Base-by-base conservation (phyloP, 352 stramenopile species). In the Globisporangium abappressorium region DNA sequence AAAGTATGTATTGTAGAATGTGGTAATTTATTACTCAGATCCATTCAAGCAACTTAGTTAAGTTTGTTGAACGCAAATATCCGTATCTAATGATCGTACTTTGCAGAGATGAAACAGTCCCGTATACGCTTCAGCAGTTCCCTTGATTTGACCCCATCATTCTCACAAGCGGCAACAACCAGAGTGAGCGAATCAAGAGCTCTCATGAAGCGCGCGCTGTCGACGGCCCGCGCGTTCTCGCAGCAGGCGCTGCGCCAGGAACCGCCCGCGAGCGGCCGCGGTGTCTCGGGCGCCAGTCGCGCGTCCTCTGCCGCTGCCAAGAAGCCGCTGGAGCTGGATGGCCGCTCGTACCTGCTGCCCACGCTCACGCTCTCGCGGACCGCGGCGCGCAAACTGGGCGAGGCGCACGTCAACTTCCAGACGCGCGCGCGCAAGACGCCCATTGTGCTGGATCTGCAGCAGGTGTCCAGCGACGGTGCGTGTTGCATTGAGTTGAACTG, bases 381-480 rank as follows among this genome's bases (percentile, higher is more conserved):
- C 8, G 70, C 69, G 5, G 51, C 68, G 7, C 38, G 65, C 26
- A 76, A 66, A n/a, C 59, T 64, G 6, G 36, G 60, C 33, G 76
- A 79, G 46, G 73, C 71, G 49, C 73, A 76, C 55, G 65, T 85
- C 14, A 61, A 65, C 22, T 78, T 87, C 64, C 76, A 87, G 59
- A 69, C 81, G 12, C 63, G 70, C 11, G 72, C 80, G 18, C 77
- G 74, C 20, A 69, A 77, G 60, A 92, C 84, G 47, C 71, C 85
- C 7, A 83, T 93, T 22, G 85, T 93, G 49, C 60, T 93, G 62
- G 85, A 93, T 61, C 62, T 93, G 34, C 82, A 86, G 64, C 77
- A 79, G 64, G 85, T 93, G 33, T 93, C 85, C 14, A 92, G 81
- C 65, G 82, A 93, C 41, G 85, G 84, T 90, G 28, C 12, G 62